Evolutionary conservation across 2,329 filamentous ascomycete genomes (phyloP).

Genomic region (Acarospora socialis): DNA sequence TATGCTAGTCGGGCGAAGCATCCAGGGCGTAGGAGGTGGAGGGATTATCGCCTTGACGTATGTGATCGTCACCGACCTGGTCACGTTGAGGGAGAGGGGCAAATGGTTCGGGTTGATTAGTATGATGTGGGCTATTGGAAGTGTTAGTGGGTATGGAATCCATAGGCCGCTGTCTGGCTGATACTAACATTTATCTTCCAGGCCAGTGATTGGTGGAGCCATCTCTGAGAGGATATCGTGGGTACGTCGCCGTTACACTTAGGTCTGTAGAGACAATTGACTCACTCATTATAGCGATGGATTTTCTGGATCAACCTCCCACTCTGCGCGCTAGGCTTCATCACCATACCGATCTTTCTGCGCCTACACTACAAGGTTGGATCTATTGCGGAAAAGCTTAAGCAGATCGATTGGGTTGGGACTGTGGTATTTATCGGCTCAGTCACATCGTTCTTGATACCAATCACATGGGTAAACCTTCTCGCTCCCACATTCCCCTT

Average conservation of each 20-base stretch:
- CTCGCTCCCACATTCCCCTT: constrained; percentile 1
- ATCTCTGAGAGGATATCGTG: too few species aligned
- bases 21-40: constrained; percentile 39
- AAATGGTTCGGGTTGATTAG: constrained; percentile 28
- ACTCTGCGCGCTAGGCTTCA: constrained; percentile 35
- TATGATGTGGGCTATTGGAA: constrained; percentile 28
- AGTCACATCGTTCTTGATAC: constrained; percentile 45
- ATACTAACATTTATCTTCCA: too few species aligned
- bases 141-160: too few species aligned
- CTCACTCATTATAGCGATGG: constrained; percentile 37
- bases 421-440: constrained; percentile 46
- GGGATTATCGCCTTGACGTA: constrained; percentile 35
- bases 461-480: constrained; percentile 49
- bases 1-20: constrained; percentile 25
- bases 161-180: too few species aligned
- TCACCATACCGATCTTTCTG: constrained; percentile 39
- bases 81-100: constrained; percentile 34
- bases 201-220: too few species aligned
- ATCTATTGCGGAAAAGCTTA: constrained; percentile 34
- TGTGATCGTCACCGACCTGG: constrained; percentile 37
- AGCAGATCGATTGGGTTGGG: constrained; percentile 49
- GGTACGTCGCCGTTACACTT: too few species aligned
- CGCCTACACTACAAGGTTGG: constrained; percentile 35
- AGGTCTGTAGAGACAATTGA: neutral
- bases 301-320: constrained; percentile 53